Conservation (phyloP, 345 rosid genomes). For the Acer negundo region DNA sequence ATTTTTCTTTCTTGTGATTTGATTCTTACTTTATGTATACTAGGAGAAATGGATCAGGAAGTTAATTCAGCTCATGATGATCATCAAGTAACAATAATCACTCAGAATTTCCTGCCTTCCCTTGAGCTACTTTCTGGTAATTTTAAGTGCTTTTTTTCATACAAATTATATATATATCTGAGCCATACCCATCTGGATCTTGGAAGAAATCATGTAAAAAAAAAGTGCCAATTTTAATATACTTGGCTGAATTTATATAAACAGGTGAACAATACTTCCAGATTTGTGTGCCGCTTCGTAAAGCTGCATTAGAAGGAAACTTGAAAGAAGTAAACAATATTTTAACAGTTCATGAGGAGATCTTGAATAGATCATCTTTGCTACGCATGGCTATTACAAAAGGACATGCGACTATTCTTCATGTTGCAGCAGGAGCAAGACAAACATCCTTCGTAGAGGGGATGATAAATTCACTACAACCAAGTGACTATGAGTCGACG, state of each 20-base stretch:
- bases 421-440: slow-evolving; percentile 15
- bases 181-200: too few species aligned
- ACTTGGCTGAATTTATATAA: not conserved
- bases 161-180: too few species aligned
- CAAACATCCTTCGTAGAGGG: not conserved
- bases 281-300: not conserved
- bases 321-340: not conserved
- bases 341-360: not conserved
- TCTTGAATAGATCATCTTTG: not conserved
- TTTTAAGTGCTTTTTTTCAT: too few species aligned
- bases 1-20: too few species aligned
- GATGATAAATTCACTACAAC: not conserved
- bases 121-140: too few species aligned
- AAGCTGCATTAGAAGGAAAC: slow-evolving; percentile 12
- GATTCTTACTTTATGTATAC: too few species aligned
- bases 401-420: slow-evolving; percentile 12
- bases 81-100: too few species aligned
- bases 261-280: not conserved
- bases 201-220: too few species aligned
- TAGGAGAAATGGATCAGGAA: too few species aligned
- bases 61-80: too few species aligned
- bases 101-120: too few species aligned
- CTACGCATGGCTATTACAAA: not conserved
- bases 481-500: not conserved
- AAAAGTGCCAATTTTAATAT: too few species aligned